Evolutionary conservation across 345 rosid species (phyloP).

Genomic region (Salix arbutifolia): DNA sequence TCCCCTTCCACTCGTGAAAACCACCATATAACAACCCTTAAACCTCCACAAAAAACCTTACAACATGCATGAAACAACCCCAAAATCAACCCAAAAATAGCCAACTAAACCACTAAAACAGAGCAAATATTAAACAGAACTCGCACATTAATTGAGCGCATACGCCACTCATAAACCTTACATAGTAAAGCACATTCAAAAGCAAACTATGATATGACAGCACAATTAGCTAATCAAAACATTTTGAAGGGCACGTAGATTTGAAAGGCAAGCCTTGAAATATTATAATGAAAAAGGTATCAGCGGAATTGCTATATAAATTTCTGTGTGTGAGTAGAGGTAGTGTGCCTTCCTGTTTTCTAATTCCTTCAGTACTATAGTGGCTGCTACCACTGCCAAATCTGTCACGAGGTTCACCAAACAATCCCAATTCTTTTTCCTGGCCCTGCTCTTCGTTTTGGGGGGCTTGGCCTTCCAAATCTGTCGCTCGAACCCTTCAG

Average conservation of each 20-base stretch:
- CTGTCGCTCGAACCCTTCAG: background rate
- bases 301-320: background rate
- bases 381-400: no score
- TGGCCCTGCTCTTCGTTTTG: background rate
- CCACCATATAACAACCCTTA: no score
- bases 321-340: background rate
- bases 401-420: background rate
- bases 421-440: background rate
- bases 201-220: no score
- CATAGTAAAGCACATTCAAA: no score
- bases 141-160: background rate
- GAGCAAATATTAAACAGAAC: background rate
- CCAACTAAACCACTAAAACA: no score
- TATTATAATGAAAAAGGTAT: no score
- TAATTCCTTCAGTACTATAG: background rate
- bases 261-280: background rate
- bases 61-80: no score
- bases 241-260: background rate
- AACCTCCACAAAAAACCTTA: no score
- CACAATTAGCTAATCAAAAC: background rate
- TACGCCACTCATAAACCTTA: background rate
- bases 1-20: no score
- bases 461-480: constrained; percentile 9
- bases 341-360: background rate
- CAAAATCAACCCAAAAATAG: no score